Base-by-base conservation (phyloP, 768 basidiomycete species). In the Termitomyces sp. region DNA sequence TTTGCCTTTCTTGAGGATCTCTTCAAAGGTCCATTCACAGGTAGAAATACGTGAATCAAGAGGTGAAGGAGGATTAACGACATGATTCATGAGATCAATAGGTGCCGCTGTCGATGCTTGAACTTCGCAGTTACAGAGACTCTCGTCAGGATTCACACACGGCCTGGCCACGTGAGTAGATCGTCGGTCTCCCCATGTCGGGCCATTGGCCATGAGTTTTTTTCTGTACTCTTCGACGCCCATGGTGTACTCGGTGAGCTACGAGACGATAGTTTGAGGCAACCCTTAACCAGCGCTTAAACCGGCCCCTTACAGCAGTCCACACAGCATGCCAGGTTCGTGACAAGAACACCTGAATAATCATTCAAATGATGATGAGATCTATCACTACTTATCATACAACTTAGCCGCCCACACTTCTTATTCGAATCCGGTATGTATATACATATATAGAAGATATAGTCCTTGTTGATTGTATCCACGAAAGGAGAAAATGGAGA, bases 21-120 rank as follows among this genome's bases (percentile, higher is more conserved):
- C 43, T 0, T 78, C 66, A 0, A 86, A 33, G 5, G 77, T 73
- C 89, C 88, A 91, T 4, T 71, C 80, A 40, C 68, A 47, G 24
- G 61, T 62, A 1, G 59, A 48, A 20, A 60, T 55, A 6, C 46
- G 53, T 33, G 26, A 16, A 50, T 46, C 27, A 1, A 42, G 14
- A 22, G 32, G 42, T 44, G 56, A 53, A 40, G 32, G 33, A 22
- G 56, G 45, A n/a, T 45, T 36, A 8, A 47, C 24, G 20, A 47
- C 43, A 50, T 37, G 32, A 22, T 62, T 58, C 58, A 61, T 56
- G 57, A 56, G 57, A 57, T 53, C 58, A 8, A 53, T 37, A 20
- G 50, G 50, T 20, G 37, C 16, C 4, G 34, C 30, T 30, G n/a
- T n/a, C 6, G n/a, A 26, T 10, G 6, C 50, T 51, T 26, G 36